phyloP scores from a whole-genome alignment of 768 basidiomycete species.

The Serendipita sp. region DNA sequence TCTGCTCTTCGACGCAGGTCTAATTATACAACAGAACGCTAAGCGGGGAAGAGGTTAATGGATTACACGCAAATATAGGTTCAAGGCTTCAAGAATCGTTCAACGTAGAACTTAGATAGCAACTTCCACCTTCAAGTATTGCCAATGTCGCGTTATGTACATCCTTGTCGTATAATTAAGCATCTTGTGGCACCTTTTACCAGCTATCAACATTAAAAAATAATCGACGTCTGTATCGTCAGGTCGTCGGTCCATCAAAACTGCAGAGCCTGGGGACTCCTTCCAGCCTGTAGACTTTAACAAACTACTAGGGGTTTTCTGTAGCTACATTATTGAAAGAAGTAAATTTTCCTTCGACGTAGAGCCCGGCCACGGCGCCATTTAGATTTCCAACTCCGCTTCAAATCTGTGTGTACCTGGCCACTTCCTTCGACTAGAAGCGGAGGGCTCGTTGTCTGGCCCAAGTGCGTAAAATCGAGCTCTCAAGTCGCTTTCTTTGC shows the following conservation, averaged over 20 bases:
- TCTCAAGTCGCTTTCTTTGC: not conserved
- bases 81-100: conserved; percentile 19
- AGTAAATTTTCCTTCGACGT: not conserved
- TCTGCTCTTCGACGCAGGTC: not conserved
- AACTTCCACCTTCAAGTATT: not conserved
- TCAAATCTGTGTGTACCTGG: not conserved
- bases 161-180: too few species aligned
- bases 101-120: conserved; percentile 22
- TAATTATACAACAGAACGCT: conserved; percentile 39
- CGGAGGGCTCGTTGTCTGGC: not conserved
- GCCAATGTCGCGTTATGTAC: too few species aligned
- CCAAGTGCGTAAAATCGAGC: not conserved
- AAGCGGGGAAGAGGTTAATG: conserved; percentile 77
- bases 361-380: not conserved
- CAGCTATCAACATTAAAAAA: too few species aligned
- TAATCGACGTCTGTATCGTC: too few species aligned
- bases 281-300: too few species aligned
- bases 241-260: too few species aligned
- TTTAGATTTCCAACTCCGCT: not conserved
- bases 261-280: too few species aligned
- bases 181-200: too few species aligned
- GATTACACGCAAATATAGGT: conserved; percentile 39
- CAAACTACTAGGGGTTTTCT: too few species aligned
- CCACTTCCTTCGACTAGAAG: not conserved
- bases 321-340: too few species aligned